These are phyloP conservation scores for Letharia columbiana DNA, from an alignment of 495 filamentous ascomycete genomes.

Conservation along the genomic window DNA sequence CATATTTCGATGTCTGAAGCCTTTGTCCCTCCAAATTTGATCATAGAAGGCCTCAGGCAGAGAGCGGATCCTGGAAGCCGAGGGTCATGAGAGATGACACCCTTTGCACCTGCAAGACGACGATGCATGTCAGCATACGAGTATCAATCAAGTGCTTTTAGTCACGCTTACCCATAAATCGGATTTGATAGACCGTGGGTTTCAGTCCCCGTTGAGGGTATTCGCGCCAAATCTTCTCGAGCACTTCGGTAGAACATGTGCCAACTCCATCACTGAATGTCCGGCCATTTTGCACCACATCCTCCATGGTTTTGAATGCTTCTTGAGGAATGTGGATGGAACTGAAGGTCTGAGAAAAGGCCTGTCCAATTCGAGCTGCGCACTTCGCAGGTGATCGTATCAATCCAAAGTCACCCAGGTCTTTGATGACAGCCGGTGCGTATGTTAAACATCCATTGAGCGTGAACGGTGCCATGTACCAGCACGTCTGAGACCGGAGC, in stretches of 20 bases:
- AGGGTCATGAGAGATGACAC: conserved; percentile 60
- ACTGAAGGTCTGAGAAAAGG: conserved; percentile 64
- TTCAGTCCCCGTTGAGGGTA: conserved; percentile 35
- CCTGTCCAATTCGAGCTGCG: conserved; percentile 75
- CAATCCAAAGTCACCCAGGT: conserved; percentile 54
- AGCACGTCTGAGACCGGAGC: conserved; percentile 56
- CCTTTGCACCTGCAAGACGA: conserved; percentile 49
- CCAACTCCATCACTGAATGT: conserved; percentile 75
- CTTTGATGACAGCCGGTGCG: conserved; percentile 45
- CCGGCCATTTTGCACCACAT: conserved; percentile 38
- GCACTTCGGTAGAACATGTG: conserved; percentile 51
- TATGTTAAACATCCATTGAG: conserved; percentile 37
- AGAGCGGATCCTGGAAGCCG: conserved; percentile 46
- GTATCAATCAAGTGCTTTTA: conserved; percentile 50
- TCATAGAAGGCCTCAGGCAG: conserved; percentile 62
- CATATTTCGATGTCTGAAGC: conserved; percentile 62
- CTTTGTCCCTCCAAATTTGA: conserved; percentile 58
- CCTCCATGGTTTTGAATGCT: conserved; percentile 31
- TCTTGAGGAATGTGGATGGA: conserved; percentile 40
- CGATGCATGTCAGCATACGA: conserved; percentile 34
- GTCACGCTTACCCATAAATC: conserved; percentile 46
- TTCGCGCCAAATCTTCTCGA: conserved; percentile 43
- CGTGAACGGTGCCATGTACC: conserved; percentile 60
- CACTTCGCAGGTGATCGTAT: conserved; percentile 64
- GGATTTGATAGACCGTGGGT: conserved; percentile 63